Evolutionary conservation across 768 basidiomycete genomes (phyloP).

Genomic region (Ramaria sp.): DNA sequence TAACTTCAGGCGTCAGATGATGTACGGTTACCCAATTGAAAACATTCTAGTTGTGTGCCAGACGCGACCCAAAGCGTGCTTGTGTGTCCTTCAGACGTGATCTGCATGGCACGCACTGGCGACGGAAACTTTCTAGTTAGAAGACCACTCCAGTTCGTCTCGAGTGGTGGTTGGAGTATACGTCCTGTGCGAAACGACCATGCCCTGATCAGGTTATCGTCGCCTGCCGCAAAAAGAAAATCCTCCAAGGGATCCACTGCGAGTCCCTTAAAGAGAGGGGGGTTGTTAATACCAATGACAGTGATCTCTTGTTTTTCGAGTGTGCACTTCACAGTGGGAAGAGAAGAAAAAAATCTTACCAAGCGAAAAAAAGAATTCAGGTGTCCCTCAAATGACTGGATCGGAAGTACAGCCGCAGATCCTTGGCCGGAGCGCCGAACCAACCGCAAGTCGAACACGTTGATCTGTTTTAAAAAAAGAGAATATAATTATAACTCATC

Average conservation of each 20-base stretch:
- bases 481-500: too few relatives aligned
- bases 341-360: constrained; percentile 27
- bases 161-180: constrained; percentile 20
- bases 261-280: constrained; percentile 37
- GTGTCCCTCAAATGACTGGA: constrained; percentile 41
- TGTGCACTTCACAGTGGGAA: too few relatives aligned
- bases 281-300: too few relatives aligned
- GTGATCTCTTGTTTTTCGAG: too few relatives aligned
- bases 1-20: neutral
- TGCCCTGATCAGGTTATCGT: constrained; percentile 49
- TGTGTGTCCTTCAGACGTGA: constrained; percentile 26
- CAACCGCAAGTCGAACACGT: constrained; percentile 54
- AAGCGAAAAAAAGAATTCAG: constrained; percentile 41
- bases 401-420: constrained; percentile 23
- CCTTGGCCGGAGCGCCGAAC: constrained; percentile 16
- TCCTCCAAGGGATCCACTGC: constrained; percentile 43
- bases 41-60: constrained; percentile 34
- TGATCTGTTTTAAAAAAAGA: too few relatives aligned
- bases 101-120: constrained; percentile 37
- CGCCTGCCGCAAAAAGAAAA: constrained; percentile 59
- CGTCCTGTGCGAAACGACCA: constrained; percentile 56
- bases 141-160: constrained; percentile 14
- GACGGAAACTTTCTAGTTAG: constrained; percentile 25
- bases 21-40: constrained; percentile 33
- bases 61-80: constrained; percentile 43